These are phyloP conservation scores for Parmales sp. DNA, from an alignment of 108 stramenopile species.

Conservation along the genomic window DNA sequence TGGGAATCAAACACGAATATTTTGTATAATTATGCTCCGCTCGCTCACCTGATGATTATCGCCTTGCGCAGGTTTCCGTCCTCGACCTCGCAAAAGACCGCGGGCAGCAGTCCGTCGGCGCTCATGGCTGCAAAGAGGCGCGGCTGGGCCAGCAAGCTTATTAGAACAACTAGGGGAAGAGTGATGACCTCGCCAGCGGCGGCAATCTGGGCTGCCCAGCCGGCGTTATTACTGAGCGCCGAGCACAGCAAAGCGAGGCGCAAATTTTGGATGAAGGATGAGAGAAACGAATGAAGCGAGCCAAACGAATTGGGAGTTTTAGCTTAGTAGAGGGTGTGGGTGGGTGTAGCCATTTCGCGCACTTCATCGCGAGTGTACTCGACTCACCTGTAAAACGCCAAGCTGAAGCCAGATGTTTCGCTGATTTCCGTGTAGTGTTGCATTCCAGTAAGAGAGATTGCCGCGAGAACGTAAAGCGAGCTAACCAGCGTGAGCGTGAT, in stretches of 20 bases:
- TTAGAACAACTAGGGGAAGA: slow-evolving; percentile 79
- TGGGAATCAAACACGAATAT: no score
- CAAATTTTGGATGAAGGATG: no score
- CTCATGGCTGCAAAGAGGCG: slow-evolving; percentile 73
- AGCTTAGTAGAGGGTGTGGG: no score
- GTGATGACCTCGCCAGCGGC: slow-evolving; percentile 72
- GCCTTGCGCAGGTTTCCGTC: slow-evolving; percentile 57
- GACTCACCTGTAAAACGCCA: no score
- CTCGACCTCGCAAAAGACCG: slow-evolving; percentile 52
- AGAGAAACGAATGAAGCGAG: no score
- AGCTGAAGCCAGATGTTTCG: slow-evolving; percentile 46
- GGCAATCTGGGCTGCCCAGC: slow-evolving; percentile 48
- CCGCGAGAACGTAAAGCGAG: slow-evolving; percentile 52
- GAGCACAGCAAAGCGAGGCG: no score
- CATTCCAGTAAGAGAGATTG: slow-evolving; percentile 73
- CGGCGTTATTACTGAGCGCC: no score
- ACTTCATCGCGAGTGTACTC: no score
- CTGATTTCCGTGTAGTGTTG: slow-evolving; percentile 52
- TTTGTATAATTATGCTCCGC: no score
- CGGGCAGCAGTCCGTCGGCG: slow-evolving; percentile 71
- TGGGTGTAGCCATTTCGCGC: no score
- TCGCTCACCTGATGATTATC: slow-evolving; percentile 59
- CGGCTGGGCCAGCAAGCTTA: slow-evolving; percentile 78
- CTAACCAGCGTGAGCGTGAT: slow-evolving; percentile 61
- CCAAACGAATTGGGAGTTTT: no score